Evolutionary conservation across 352 stramenopile species (phyloP).

Genomic region (Phytophthora pistaciae): DNA sequence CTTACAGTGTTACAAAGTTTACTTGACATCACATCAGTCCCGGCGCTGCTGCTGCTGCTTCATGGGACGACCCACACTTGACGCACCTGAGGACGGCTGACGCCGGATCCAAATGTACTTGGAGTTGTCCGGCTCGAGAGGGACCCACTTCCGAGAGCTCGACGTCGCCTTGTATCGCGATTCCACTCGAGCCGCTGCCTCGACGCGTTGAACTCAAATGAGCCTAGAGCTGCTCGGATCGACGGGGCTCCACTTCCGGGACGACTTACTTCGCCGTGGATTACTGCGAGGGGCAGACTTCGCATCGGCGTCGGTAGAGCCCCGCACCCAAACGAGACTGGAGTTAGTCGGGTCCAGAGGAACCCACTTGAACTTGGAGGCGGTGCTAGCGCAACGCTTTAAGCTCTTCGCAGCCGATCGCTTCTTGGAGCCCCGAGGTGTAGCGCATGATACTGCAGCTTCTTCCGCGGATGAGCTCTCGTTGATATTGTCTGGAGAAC

Average conservation of each 20-base stretch:
- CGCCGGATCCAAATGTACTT: conserved; percentile 21
- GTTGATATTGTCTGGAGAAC: not conserved
- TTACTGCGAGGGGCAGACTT: conserved; percentile 21
- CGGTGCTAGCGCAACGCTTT: not conserved
- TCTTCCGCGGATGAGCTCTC: not conserved
- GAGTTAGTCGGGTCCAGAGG: conserved; percentile 32
- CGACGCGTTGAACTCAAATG: conserved; percentile 30
- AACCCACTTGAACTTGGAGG: conserved; percentile 15
- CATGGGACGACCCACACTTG: not conserved
- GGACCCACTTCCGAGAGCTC: conserved; percentile 19
- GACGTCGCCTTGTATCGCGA: conserved; percentile 32
- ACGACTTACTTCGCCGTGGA: conserved; percentile 10
- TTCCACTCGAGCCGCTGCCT: conserved; percentile 12
- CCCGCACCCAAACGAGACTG: conserved; percentile 28
- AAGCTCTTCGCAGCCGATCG: not conserved
- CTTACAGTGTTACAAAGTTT: not conserved
- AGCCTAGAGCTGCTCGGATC: conserved; percentile 28
- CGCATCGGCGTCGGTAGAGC: conserved; percentile 1
- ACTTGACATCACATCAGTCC: not conserved
- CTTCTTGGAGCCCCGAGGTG: conserved; percentile 4
- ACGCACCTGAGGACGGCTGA: not conserved
- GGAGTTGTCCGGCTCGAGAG: conserved; percentile 20
- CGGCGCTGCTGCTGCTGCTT: conserved; percentile 4
- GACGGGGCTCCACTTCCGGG: conserved; percentile 20
- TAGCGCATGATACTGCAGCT: not conserved